Percentiles rank a stretch among this genome's conserved stretches.
These are phyloP conservation scores for Medicago arabica DNA, from an alignment of 306 rosid genomes.

Conservation along the genomic window DNA sequence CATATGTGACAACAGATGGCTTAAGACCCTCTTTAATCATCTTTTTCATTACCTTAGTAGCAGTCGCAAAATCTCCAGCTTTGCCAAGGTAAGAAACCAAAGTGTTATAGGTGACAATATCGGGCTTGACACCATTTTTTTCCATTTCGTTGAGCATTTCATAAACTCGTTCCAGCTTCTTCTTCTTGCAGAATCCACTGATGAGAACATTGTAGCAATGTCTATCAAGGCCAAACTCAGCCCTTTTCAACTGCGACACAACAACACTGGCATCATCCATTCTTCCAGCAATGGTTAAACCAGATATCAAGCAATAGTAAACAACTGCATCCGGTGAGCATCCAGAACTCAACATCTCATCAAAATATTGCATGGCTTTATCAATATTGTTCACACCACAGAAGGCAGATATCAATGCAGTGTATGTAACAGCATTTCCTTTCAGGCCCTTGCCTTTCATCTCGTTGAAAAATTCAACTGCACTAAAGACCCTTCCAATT, in stretches of 20 bases:
- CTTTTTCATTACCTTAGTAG: slow-evolving; percentile 55
- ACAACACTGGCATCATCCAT: slow-evolving; percentile 75
- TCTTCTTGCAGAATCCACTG: slow-evolving; percentile 74
- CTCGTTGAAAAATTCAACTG: slow-evolving; percentile 65
- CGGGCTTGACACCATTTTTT: slow-evolving; percentile 61
- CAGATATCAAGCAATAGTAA: slow-evolving; percentile 72
- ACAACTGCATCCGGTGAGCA: slow-evolving; percentile 66
- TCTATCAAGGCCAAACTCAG: slow-evolving; percentile 67
- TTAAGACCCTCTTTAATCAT: slow-evolving; percentile 59
- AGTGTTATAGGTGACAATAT: slow-evolving; percentile 76
- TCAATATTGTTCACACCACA: slow-evolving; percentile 71
- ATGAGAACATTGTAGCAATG: slow-evolving; percentile 69
- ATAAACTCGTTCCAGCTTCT: slow-evolving; percentile 59
- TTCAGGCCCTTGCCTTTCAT: slow-evolving; percentile 65
- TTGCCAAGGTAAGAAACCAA: slow-evolving; percentile 66
- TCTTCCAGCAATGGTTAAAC: slow-evolving; percentile 79
- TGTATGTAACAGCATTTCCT: slow-evolving; percentile 65
- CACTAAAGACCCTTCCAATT: slow-evolving; percentile 59
- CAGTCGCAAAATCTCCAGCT: slow-evolving; percentile 57
- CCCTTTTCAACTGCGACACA: slow-evolving; percentile 67
- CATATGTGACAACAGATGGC: slow-evolving; percentile 75
- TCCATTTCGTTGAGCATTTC: slow-evolving; percentile 75
- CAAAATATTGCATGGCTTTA: slow-evolving; percentile 69
- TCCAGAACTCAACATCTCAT: slow-evolving; percentile 63
- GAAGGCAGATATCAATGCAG: slow-evolving; percentile 64